phyloP scores from a whole-genome alignment of 1,139 yeast genomes.

The Suhomyces bokatorum region DNA sequence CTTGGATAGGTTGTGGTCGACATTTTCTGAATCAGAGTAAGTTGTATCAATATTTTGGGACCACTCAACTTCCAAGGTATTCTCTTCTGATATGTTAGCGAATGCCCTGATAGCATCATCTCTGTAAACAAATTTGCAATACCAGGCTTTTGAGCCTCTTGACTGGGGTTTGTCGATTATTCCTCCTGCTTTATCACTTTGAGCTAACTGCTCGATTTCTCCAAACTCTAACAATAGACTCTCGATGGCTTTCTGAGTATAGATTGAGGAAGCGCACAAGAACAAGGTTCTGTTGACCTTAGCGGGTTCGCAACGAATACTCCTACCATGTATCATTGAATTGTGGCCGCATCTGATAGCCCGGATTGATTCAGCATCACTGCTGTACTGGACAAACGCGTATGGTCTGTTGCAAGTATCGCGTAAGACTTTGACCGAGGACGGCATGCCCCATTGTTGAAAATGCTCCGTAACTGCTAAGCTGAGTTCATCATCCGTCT shows the following conservation, averaged over 20 bases:
- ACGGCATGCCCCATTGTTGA: slow-evolving; percentile 64
- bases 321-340: slow-evolving; percentile 67
- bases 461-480: slow-evolving; percentile 67
- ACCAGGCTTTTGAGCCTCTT: slow-evolving; percentile 54
- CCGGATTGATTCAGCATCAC: slow-evolving; percentile 63
- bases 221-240: slow-evolving; percentile 56
- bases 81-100: slow-evolving; percentile 60
- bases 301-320: slow-evolving; percentile 85
- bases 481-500: slow-evolving; percentile 69
- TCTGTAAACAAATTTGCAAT: slow-evolving; percentile 76
- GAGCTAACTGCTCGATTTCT: slow-evolving; percentile 67
- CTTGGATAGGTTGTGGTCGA: slow-evolving; percentile 7
- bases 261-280: slow-evolving; percentile 34
- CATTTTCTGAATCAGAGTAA: slow-evolving; percentile 10
- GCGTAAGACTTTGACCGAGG: slow-evolving; percentile 80
- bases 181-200: slow-evolving; percentile 45
- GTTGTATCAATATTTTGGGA: slow-evolving; percentile 67
- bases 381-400: slow-evolving; percentile 86
- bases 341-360: slow-evolving; percentile 76
- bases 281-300: slow-evolving; percentile 85
- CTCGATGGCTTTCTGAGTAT: slow-evolving; percentile 34
- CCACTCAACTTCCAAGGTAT: slow-evolving; percentile 70
- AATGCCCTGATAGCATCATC: slow-evolving; percentile 91
- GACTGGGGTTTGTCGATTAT: slow-evolving; percentile 17
- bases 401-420: slow-evolving; percentile 86